phyloP scores from a whole-genome alignment of 306 rosid genomes.

The Argentina anserina region DNA sequence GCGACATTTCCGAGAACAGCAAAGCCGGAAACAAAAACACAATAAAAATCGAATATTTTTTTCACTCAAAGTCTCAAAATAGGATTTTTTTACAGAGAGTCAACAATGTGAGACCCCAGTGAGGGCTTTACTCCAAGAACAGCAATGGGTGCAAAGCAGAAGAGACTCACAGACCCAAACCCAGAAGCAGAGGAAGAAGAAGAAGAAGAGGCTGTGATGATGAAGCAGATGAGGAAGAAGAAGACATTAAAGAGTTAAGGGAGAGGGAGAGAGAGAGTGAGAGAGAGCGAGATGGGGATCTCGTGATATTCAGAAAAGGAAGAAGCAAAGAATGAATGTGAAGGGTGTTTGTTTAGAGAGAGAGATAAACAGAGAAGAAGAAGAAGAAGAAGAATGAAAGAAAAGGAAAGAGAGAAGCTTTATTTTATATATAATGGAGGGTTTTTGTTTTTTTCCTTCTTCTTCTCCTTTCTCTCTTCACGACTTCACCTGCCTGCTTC shows the following conservation, averaged over 20 bases:
- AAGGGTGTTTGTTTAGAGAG: slow-evolving; percentile 20
- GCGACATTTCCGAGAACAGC: slow-evolving; percentile 55
- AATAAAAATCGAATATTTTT: slow-evolving; percentile 3
- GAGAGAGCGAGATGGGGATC: slow-evolving; percentile 66
- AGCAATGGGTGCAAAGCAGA: background rate
- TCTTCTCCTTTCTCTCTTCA: slow-evolving; percentile 15
- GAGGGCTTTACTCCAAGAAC: slow-evolving; percentile 9
- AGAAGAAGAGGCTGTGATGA: slow-evolving; percentile 18
- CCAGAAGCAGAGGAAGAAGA: slow-evolving; percentile 21
- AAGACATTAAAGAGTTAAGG: slow-evolving; percentile 35
- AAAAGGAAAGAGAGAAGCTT: slow-evolving; percentile 27
- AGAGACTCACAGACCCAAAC: slow-evolving; percentile 10
- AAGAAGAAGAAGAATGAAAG: slow-evolving; percentile 11
- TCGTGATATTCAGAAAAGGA: slow-evolving; percentile 62
- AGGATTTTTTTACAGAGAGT: background rate
- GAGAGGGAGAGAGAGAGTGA: slow-evolving; percentile 1
- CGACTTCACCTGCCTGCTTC: slow-evolving; percentile 71
- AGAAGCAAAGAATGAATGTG: slow-evolving; percentile 92
- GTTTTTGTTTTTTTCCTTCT: background rate
- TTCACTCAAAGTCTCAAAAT: background rate
- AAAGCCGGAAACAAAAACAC: background rate
- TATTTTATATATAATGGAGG: background rate
- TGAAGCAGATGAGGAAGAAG: slow-evolving; percentile 28
- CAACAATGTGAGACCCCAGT: slow-evolving; percentile 41
- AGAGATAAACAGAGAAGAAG: slow-evolving; percentile 7